Conservation (phyloP, 2,329 filamentous ascomycete species). For the Aspergillus phoenicis region DNA sequence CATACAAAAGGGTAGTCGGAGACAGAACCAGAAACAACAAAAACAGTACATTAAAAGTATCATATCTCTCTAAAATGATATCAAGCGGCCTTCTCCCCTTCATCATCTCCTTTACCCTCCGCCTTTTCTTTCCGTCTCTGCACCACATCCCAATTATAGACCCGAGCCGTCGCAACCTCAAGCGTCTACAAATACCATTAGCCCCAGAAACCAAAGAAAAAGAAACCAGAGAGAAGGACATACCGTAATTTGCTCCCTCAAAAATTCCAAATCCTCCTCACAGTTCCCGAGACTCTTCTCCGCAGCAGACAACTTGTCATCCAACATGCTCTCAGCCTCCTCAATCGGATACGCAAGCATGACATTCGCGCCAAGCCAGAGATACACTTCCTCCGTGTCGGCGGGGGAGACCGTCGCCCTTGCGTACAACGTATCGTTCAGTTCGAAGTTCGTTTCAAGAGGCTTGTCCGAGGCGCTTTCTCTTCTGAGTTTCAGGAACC, state of each 20-base stretch:
- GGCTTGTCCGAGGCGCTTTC: constrained; percentile 58
- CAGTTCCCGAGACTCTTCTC: constrained; percentile 81
- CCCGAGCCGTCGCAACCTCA: constrained; percentile 91
- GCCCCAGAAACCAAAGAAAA: background rate
- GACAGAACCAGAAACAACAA: background rate
- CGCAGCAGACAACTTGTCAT: constrained; percentile 75
- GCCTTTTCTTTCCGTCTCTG: constrained; percentile 89
- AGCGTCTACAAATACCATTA: constrained; percentile 67
- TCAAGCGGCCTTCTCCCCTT: constrained; percentile 41
- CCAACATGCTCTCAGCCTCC: constrained; percentile 79
- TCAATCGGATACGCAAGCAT: constrained; percentile 94
- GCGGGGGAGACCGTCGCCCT: constrained; percentile 80
- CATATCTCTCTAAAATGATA: background rate
- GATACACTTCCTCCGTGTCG: constrained; percentile 76
- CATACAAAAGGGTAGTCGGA: constrained; percentile 1
- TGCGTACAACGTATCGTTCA: constrained; percentile 93
- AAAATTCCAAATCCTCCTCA: constrained; percentile 93
- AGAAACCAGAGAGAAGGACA: constrained; percentile 32
- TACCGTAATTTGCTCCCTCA: constrained; percentile 95
- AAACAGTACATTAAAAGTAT: background rate
- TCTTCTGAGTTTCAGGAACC: constrained; percentile 76
- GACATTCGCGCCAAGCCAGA: constrained; percentile 98
- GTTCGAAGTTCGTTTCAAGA: constrained; percentile 89
- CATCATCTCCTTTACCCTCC: constrained; percentile 51
- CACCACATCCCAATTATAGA: constrained; percentile 99